Percentiles rank a stretch among this genome's conserved stretches.
Evolutionary conservation across 1,284 basidiomycete genomes (phyloP).

Genomic region (Rhodotorula glutinis): DNA sequence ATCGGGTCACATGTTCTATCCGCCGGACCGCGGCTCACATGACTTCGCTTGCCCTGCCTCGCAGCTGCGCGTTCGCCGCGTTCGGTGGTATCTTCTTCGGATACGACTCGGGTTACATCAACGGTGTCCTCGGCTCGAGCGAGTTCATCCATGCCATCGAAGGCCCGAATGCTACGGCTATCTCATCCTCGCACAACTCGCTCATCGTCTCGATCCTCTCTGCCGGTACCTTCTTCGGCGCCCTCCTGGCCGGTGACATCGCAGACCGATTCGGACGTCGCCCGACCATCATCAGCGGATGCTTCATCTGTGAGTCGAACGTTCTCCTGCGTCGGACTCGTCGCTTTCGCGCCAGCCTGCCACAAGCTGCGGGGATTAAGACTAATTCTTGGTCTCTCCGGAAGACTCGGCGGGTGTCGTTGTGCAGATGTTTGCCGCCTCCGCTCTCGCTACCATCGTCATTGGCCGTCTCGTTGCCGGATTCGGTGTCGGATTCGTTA

Average conservation of each 20-base stretch:
- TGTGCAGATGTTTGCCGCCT: constrained; percentile 46
- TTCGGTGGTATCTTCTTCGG: constrained; percentile 12
- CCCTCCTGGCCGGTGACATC: constrained; percentile 29
- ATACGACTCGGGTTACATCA: constrained; percentile 40
- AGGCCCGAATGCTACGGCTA: constrained; percentile 18
- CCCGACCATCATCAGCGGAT: constrained; percentile 45
- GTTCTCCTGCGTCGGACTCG: no score
- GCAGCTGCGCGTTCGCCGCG: background rate
- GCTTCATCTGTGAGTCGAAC: constrained; percentile 46
- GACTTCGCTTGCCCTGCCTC: background rate
- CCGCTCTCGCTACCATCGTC: constrained; percentile 46
- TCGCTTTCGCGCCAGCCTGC: no score
- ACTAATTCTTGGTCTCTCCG: no score
- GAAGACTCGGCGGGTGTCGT: constrained; percentile 48
- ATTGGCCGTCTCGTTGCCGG: constrained; percentile 53
- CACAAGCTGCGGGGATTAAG: no score
- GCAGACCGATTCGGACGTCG: constrained; percentile 32
- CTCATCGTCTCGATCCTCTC: constrained; percentile 35
- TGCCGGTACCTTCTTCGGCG: constrained; percentile 33
- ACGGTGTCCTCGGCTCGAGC: constrained; percentile 38
- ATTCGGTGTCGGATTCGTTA: constrained; percentile 55
- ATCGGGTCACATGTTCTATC: no score
- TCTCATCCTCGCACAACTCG: constrained; percentile 14
- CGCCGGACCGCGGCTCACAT: background rate
- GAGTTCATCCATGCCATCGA: constrained; percentile 36